Evolutionary conservation across 2,329 filamentous ascomycete species (phyloP).

Genomic region (Xenoacremonium recifei): DNA sequence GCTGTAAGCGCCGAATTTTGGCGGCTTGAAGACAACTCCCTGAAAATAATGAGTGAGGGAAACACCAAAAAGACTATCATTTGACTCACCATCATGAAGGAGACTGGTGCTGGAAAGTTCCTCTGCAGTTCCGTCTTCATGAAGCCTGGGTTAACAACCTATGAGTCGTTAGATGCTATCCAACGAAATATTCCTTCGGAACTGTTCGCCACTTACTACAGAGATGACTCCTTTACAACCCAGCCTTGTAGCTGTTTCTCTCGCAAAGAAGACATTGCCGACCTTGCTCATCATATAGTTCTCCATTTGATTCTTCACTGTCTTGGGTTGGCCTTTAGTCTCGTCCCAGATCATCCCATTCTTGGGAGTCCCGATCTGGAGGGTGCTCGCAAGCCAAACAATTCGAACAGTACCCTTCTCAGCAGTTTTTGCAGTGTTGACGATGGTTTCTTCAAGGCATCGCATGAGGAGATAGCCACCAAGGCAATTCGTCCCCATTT

Average conservation of each 20-base stretch:
- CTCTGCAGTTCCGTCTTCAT: constrained; percentile 19
- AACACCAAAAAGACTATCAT: background rate
- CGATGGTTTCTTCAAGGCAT: constrained; percentile 9
- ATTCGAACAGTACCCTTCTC: constrained; percentile 11
- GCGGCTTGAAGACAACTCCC: constrained; percentile 16
- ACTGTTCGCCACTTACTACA: constrained; percentile 12
- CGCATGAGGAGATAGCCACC: constrained; percentile 14
- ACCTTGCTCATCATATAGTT: constrained; percentile 23
- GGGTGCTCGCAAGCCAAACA: constrained; percentile 16
- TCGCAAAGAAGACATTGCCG: constrained; percentile 13
- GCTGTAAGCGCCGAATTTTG: constrained; percentile 19
- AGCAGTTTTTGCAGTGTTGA: constrained; percentile 4
- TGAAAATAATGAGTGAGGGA: background rate
- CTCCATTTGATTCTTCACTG: constrained; percentile 14
- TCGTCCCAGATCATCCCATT: constrained; percentile 16
- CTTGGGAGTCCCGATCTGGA: constrained; percentile 15
- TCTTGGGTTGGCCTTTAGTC: constrained; percentile 8
- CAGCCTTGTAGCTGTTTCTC: constrained; percentile 11
- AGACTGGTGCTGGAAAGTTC: constrained; percentile 14
- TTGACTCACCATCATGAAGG: constrained; percentile 14
- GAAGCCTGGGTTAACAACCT: constrained; percentile 16
- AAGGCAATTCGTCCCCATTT: constrained; percentile 20
- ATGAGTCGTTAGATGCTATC: background rate
- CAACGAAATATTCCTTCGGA: background rate
- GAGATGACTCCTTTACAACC: constrained; percentile 13